Conservation (phyloP, 805 yeast genomes). For the Metschnikowia lunata region DNA sequence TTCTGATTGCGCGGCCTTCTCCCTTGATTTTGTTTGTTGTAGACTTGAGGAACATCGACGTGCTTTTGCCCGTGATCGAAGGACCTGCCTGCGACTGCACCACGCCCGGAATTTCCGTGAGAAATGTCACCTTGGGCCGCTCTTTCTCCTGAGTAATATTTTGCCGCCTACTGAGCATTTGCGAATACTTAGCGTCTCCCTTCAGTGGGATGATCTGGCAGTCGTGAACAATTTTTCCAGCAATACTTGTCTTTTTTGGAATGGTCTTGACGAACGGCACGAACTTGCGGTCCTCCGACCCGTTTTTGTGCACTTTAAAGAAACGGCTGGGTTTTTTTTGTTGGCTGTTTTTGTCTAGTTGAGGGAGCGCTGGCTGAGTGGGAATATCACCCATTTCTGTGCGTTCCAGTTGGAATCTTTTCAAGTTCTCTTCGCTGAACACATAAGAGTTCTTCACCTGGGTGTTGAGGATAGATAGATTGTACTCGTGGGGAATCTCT, state of each 20-base stretch:
- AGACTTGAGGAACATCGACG: conserved; percentile 60
- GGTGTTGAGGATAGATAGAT: conserved; percentile 69
- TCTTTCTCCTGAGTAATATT: conserved; percentile 39
- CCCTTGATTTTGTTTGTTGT: conserved; percentile 41
- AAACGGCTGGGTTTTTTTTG: conserved; percentile 17
- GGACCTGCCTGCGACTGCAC: conserved; percentile 84
- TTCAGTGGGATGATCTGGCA: conserved; percentile 82
- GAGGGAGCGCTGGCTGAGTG: conserved; percentile 45
- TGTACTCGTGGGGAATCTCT: conserved; percentile 77
- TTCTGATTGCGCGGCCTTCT: conserved; percentile 88
- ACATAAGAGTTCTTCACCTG: conserved; percentile 82
- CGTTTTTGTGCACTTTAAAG: conserved; percentile 31
- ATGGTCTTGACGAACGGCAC: conserved; percentile 85
- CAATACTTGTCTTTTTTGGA: conserved; percentile 80
- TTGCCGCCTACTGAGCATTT: conserved; percentile 52
- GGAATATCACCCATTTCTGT: conserved; percentile 52
- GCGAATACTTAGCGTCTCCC: conserved; percentile 62
- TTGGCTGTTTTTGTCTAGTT: conserved; percentile 20
- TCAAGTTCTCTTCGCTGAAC: conserved; percentile 73
- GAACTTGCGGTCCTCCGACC: conserved; percentile 33
- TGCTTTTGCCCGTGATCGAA: conserved; percentile 62
- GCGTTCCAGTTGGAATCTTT: conserved; percentile 32
- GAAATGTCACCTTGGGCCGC: conserved; percentile 62
- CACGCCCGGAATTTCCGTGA: conserved; percentile 82
- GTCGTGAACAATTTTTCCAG: conserved; percentile 89